Conservation (phyloP, 1,139 yeast species). For the Suhomyces yuchorum region DNA sequence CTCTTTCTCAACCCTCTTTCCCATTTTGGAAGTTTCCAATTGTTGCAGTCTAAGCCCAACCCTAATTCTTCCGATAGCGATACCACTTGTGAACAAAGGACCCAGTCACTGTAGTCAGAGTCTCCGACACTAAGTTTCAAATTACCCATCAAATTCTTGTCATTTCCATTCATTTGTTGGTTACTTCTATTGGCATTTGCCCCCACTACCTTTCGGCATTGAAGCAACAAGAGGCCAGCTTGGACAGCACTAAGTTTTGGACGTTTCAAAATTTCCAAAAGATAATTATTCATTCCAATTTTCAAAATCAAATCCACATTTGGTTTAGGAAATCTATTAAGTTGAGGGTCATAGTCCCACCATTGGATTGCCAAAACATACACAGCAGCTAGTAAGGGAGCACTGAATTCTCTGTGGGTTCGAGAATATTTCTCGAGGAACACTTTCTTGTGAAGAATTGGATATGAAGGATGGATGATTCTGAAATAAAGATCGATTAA, state of each 20-base stretch:
- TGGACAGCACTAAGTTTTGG: slow-evolving; percentile 82
- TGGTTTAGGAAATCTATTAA: slow-evolving; percentile 67
- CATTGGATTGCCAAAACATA: slow-evolving; percentile 75
- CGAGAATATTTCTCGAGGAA: slow-evolving; percentile 75
- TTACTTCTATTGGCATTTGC: not conserved
- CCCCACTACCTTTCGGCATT: slow-evolving; percentile 54
- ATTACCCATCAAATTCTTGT: not conserved
- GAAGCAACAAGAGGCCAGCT: slow-evolving; percentile 69
- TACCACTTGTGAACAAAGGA: slow-evolving; percentile 81
- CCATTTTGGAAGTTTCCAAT: slow-evolving; percentile 92
- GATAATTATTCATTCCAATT: slow-evolving; percentile 59
- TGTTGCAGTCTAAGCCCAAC: slow-evolving; percentile 78
- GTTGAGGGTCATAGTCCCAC: slow-evolving; percentile 81
- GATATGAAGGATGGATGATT: slow-evolving; percentile 78
- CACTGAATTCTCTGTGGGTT: slow-evolving; percentile 76
- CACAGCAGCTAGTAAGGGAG: slow-evolving; percentile 75
- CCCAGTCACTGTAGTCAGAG: slow-evolving; percentile 73
- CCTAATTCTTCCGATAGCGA: slow-evolving; percentile 87
- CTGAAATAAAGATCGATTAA: slow-evolving; percentile 71
- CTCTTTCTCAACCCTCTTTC: slow-evolving; percentile 82
- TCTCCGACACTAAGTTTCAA: slow-evolving; percentile 27
- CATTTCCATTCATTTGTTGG: slow-evolving; percentile 13
- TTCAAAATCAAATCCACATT: slow-evolving; percentile 51
- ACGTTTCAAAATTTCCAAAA: slow-evolving; percentile 66
- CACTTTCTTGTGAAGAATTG: slow-evolving; percentile 74